Percentiles rank a stretch among this genome's conserved stretches.
Evolutionary conservation across 2,329 filamentous ascomycete species (phyloP).

Genomic region (Fusarium nelsonii): DNA sequence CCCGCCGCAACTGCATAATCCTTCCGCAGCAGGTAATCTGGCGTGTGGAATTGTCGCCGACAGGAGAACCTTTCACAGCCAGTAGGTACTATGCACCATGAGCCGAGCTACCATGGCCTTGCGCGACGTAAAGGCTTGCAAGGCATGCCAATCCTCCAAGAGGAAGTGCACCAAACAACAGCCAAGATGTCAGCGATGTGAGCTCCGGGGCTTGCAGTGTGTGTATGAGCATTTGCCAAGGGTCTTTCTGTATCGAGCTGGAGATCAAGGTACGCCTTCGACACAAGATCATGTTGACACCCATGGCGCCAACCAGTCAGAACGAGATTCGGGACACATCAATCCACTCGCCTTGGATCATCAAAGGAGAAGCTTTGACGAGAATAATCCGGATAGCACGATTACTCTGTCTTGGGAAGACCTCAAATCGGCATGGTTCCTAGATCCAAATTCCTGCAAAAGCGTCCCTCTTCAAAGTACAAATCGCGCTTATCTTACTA

Average conservation of each 20-base stretch:
- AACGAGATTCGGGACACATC: neutral
- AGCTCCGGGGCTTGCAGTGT: conserved; percentile 29
- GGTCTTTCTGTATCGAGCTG: conserved; percentile 20
- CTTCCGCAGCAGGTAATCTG: neutral
- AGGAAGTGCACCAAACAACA: conserved; percentile 38
- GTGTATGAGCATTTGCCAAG: conserved; percentile 37
- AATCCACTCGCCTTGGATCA: neutral
- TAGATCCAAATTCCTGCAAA: conserved; percentile 20
- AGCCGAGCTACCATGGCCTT: neutral
- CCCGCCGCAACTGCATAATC: neutral
- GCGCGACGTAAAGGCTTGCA: conserved; percentile 21
- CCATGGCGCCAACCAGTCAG: fast-evolving
- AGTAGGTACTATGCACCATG: neutral
- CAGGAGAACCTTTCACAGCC: neutral
- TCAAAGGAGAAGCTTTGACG: neutral
- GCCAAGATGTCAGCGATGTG: conserved; percentile 36
- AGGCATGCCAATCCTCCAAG: conserved; percentile 33
- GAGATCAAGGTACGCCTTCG: neutral
- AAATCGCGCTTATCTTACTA: conserved; percentile 11
- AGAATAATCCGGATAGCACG: neutral
- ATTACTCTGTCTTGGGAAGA: conserved; percentile 19
- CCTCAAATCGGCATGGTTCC: conserved; percentile 33
- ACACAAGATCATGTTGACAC: no score
- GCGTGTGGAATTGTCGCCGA: no score
- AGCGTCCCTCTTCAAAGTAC: neutral